phyloP scores from a whole-genome alignment of 2,329 filamentous ascomycete species.

The Scorias spongiosa region DNA sequence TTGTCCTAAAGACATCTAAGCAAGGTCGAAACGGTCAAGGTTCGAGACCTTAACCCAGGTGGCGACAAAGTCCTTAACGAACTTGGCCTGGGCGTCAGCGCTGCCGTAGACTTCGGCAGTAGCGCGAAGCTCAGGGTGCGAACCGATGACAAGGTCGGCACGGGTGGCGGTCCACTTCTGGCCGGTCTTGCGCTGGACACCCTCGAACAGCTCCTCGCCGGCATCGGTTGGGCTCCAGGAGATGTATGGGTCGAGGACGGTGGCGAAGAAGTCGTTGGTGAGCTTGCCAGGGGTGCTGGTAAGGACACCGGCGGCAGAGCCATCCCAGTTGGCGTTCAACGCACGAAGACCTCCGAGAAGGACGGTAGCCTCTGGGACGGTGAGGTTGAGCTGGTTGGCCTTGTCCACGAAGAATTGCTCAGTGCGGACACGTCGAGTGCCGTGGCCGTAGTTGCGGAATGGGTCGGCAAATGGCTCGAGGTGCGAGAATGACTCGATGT shows the following conservation, averaged over 20 bases:
- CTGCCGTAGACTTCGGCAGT: constrained; percentile 55
- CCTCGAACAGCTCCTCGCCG: constrained; percentile 45
- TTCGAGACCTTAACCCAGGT: constrained; percentile 66
- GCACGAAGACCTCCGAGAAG: constrained; percentile 58
- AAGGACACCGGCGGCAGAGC: constrained; percentile 50
- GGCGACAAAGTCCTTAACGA: constrained; percentile 54
- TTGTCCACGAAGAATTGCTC: constrained; percentile 60
- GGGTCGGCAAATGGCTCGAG: constrained; percentile 58
- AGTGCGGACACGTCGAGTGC: constrained; percentile 42
- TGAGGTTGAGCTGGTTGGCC: constrained; percentile 54
- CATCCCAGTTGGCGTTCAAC: constrained; percentile 56
- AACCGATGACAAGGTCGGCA: constrained; percentile 54
- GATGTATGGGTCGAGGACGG: constrained; percentile 53
- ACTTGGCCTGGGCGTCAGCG: constrained; percentile 44
- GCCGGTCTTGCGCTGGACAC: constrained; percentile 49
- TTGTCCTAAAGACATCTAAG: not conserved
- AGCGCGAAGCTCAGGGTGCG: constrained; percentile 59
- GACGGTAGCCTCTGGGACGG: constrained; percentile 55
- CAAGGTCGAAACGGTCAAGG: constrained; percentile 51
- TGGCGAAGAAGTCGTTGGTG: constrained; percentile 71
- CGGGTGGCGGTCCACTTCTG: constrained; percentile 58
- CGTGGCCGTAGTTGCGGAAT: constrained; percentile 65
- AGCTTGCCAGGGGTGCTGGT: constrained; percentile 52
- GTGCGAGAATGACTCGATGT: constrained; percentile 46
- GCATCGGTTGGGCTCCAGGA: constrained; percentile 43